Conservation (phyloP, 1,139 yeast genomes). For the Scheffersomyces segobiensis region DNA sequence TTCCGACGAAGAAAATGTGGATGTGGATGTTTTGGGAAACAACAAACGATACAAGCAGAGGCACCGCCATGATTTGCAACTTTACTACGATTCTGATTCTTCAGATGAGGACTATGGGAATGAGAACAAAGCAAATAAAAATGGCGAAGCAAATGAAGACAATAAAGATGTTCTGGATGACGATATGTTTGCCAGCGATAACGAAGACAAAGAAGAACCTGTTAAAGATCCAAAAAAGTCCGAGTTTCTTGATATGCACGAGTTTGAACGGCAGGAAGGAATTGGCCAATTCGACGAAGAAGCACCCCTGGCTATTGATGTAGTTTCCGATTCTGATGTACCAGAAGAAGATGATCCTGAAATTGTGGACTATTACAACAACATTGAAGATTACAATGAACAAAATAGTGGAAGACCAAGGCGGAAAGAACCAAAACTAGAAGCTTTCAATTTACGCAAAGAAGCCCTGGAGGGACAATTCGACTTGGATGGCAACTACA, state of each 20-base stretch:
- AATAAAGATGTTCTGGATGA: slow-evolving; percentile 18
- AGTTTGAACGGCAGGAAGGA: slow-evolving; percentile 21
- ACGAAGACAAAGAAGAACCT: slow-evolving; percentile 6
- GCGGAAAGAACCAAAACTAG: slow-evolving; percentile 25
- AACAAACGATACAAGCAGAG: slow-evolving; percentile 20
- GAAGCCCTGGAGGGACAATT: slow-evolving; percentile 63
- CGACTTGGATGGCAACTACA: slow-evolving; percentile 62
- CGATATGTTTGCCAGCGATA: slow-evolving; percentile 40
- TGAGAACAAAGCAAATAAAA: slow-evolving; percentile 12
- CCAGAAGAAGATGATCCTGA: slow-evolving; percentile 4
- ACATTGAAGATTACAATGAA: slow-evolving; percentile 5
- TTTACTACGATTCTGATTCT: slow-evolving; percentile 39
- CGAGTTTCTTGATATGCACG: slow-evolving; percentile 34
- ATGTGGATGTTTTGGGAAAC: slow-evolving; percentile 23
- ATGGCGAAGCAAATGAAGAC: slow-evolving; percentile 10
- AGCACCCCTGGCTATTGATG: slow-evolving; percentile 2
- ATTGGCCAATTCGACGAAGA: slow-evolving; percentile 14
- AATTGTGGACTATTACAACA: slow-evolving; percentile 3
- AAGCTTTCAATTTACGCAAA: slow-evolving; percentile 59
- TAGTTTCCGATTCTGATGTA: slow-evolving; percentile 4
- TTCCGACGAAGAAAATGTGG: slow-evolving; percentile 5
- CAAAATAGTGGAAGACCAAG: background rate
- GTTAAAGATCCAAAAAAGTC: slow-evolving; percentile 2
- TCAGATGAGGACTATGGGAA: slow-evolving; percentile 18
- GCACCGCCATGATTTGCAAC: slow-evolving; percentile 20